Percentiles rank a stretch among this genome's conserved stretches.
Conservation (phyloP, 371 early-diverging fungal genomes). For the Rhizopus microsporus region DNA sequence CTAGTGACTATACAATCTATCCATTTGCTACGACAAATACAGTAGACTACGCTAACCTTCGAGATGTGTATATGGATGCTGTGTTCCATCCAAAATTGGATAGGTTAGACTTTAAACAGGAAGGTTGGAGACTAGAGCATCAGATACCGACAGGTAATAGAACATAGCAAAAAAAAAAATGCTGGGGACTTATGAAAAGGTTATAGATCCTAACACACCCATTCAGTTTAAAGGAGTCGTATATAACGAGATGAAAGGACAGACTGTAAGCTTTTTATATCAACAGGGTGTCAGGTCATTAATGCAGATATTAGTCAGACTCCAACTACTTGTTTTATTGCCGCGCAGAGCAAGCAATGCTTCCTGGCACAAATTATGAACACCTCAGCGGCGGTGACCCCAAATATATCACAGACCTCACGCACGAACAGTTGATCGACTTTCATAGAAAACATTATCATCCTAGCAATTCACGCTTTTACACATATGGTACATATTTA, state of each 20-base stretch:
- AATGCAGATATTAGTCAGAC: slow-evolving; percentile 53
- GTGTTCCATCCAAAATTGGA: slow-evolving; percentile 80
- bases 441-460: slow-evolving; percentile 89
- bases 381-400: slow-evolving; percentile 93
- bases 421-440: slow-evolving; percentile 75
- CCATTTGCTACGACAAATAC: slow-evolving; percentile 93
- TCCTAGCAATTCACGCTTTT: slow-evolving; percentile 88
- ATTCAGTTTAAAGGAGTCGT: slow-evolving; percentile 91
- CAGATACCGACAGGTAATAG: slow-evolving; percentile 63
- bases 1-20: slow-evolving; percentile 87
- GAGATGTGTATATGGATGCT: slow-evolving; percentile 93
- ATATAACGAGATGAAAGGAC: slow-evolving; percentile 98
- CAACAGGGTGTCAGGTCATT: no score
- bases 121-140: slow-evolving; percentile 95
- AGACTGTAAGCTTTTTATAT: slow-evolving; percentile 50
- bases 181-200: neutral
- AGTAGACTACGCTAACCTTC: slow-evolving; percentile 84
- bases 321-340: slow-evolving; percentile 75
- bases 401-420: slow-evolving; percentile 81
- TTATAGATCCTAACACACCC: slow-evolving; percentile 50
- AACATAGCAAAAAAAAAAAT: neutral
- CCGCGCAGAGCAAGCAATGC: slow-evolving; percentile 82
- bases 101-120: slow-evolving; percentile 85
- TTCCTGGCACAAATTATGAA: slow-evolving; percentile 81
- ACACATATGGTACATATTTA: slow-evolving; percentile 77